Percentiles rank a stretch among this genome's conserved stretches.
phyloP scores from a whole-genome alignment of 2,329 filamentous ascomycete genomes.

The Hymenoscyphus fructigenus region DNA sequence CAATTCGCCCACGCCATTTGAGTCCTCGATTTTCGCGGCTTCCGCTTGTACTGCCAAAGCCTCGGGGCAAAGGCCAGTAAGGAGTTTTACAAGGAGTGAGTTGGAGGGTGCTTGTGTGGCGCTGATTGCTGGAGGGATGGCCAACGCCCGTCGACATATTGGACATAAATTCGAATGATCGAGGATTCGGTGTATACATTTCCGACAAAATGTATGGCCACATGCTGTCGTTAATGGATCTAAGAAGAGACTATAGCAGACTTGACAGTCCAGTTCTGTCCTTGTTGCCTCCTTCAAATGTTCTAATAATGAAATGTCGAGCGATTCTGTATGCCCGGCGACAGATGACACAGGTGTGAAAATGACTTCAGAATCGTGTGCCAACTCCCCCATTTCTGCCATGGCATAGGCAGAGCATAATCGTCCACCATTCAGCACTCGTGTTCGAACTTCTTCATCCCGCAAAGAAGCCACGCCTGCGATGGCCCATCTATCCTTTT shows the following conservation, averaged over 20 bases:
- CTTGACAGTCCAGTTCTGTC: conserved; percentile 79
- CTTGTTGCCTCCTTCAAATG: conserved; percentile 61
- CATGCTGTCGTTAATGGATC: conserved; percentile 83
- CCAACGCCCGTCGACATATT: conserved; percentile 69
- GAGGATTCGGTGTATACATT: conserved; percentile 72
- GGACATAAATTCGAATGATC: conserved; percentile 80
- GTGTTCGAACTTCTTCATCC: conserved; percentile 36
- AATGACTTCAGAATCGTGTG: conserved; percentile 53
- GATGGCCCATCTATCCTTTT: conserved; percentile 42
- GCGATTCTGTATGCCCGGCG: conserved; percentile 19
- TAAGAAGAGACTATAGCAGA: conserved; percentile 79
- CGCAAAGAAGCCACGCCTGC: conserved; percentile 44
- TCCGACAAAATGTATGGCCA: conserved; percentile 85
- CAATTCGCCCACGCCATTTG: conserved; percentile 53
- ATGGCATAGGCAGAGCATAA: conserved; percentile 67
- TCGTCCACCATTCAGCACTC: conserved; percentile 53
- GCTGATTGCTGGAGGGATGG: conserved; percentile 43
- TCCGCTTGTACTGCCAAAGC: conserved; percentile 55
- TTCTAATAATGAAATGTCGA: conserved; percentile 53
- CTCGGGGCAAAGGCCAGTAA: conserved; percentile 68
- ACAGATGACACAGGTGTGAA: conserved; percentile 43
- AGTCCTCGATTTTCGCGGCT: conserved; percentile 56
- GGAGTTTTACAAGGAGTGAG: conserved; percentile 58
- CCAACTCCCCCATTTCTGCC: conserved; percentile 60
- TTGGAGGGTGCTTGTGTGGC: conserved; percentile 54